Evolutionary conservation across 805 yeast genomes (phyloP).

Genomic region (Ogataea salicorniae): DNA sequence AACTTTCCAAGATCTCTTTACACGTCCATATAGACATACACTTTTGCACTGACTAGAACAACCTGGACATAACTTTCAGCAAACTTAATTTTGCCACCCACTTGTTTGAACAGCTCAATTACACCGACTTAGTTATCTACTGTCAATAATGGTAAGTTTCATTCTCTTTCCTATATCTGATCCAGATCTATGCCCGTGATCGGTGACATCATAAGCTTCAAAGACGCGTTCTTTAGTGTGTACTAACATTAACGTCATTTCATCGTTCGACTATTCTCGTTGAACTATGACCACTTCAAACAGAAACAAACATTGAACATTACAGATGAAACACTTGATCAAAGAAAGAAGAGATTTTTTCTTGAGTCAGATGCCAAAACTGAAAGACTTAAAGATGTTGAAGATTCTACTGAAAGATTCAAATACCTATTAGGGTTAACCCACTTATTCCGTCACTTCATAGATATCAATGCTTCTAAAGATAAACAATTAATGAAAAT

Average conservation of each 20-base stretch:
- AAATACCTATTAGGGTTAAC: constrained; percentile 77
- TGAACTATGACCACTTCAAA: too few species aligned
- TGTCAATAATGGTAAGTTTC: neutral
- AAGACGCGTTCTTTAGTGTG: neutral
- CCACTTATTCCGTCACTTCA: constrained; percentile 82
- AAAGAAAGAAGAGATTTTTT: constrained; percentile 44
- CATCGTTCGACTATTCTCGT: neutral
- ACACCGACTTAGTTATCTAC: neutral
- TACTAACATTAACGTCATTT: neutral
- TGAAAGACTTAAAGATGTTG: constrained; percentile 50
- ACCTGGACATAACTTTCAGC: too few species aligned
- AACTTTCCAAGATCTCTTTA: too few species aligned
- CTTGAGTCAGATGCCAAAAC: constrained; percentile 50
- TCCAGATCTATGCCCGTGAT: too few species aligned
- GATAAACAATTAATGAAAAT: constrained; percentile 66
- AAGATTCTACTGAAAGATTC: constrained; percentile 74
- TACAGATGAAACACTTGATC: constrained; percentile 26
- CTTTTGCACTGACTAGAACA: too few species aligned
- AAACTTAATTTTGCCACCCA: too few species aligned
- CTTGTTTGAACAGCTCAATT: neutral
- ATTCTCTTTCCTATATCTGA: neutral
- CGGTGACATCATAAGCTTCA: neutral
- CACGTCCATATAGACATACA: too few species aligned
- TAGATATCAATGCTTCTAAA: constrained; percentile 72
- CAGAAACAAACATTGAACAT: too few species aligned